phyloP scores from a whole-genome alignment of 208 protist genomes.

The Leishmania turanica region DNA sequence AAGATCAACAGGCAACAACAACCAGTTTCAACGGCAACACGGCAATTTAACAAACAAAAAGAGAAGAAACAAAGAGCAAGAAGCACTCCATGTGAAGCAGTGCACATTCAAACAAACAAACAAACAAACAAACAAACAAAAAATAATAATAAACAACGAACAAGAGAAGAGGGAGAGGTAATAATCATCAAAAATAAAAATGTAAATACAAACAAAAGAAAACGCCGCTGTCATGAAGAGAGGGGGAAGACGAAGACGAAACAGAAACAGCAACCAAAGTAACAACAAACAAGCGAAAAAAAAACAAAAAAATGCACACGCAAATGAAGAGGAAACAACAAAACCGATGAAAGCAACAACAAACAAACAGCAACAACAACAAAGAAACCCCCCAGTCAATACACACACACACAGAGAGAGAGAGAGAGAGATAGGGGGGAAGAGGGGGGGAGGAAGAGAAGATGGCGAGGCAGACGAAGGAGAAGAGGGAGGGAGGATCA shows the following conservation, averaged over 20 bases:
- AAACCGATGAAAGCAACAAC: background rate
- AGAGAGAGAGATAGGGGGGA: too few relatives aligned
- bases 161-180: background rate
- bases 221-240: background rate
- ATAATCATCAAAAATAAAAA: too few relatives aligned
- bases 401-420: background rate
- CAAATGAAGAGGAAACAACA: background rate
- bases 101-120: background rate
- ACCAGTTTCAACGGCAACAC: background rate
- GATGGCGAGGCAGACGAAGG: background rate
- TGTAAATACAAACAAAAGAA: background rate
- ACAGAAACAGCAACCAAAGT: background rate
- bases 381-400: background rate
- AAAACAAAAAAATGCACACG: background rate
- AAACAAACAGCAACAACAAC: conserved; percentile 19
- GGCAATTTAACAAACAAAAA: background rate
- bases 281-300: background rate
- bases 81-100: background rate
- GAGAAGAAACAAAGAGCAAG: background rate
- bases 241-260: background rate
- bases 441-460: too few relatives aligned
- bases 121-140: background rate
- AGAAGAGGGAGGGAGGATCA: background rate
- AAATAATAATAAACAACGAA: too few relatives aligned
- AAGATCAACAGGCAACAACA: background rate